Conservation (phyloP, 2,329 filamentous ascomycete genomes). For the Cytospora chrysosperma region DNA sequence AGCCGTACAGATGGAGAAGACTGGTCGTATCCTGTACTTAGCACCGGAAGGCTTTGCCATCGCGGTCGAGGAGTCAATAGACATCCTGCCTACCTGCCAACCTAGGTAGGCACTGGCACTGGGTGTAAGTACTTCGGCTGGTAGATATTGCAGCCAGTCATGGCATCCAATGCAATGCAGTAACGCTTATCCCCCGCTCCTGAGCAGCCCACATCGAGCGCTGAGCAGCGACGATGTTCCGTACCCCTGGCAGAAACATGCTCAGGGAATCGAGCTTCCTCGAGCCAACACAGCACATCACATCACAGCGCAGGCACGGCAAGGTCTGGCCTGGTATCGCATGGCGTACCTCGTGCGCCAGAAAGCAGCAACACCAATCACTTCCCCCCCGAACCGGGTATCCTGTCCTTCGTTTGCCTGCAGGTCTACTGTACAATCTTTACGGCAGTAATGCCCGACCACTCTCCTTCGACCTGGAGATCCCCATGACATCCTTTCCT, state of each 20-base stretch:
- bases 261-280: neutral
- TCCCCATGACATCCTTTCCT: neutral
- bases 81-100: too few species aligned
- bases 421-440: neutral
- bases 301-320: neutral
- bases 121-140: neutral
- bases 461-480: neutral
- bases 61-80: neutral
- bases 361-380: neutral
- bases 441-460: neutral
- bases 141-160: neutral
- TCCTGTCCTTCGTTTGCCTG: neutral
- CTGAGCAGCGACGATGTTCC: neutral
- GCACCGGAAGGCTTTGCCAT: too few species aligned
- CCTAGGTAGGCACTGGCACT: too few species aligned
- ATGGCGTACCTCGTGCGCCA: neutral
- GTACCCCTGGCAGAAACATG: neutral
- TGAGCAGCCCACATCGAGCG: neutral
- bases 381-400: neutral
- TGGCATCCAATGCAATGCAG: neutral
- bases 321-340: neutral
- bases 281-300: neutral
- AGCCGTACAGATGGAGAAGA: too few species aligned
- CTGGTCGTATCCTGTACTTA: too few species aligned
- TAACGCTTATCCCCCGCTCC: neutral